Evolutionary conservation across 768 basidiomycete genomes (phyloP).

Genomic region (Pulveroboletus sp.): DNA sequence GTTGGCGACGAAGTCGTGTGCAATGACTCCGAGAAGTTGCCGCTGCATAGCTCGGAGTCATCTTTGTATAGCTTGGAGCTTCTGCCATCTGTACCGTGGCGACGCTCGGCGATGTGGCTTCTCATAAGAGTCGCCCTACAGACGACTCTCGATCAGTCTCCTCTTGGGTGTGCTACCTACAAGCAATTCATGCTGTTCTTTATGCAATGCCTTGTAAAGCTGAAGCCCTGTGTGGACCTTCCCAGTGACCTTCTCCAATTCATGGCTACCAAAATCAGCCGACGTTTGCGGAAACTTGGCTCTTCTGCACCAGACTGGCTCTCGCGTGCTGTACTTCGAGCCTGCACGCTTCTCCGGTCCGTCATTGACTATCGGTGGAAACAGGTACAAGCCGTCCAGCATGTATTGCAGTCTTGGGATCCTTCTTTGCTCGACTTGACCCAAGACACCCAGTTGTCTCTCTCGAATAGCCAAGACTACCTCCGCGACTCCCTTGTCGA

Average conservation of each 20-base stretch:
- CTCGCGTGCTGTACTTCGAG: slow-evolving; percentile 38
- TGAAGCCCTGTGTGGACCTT: slow-evolving; percentile 12
- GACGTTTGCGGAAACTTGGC: slow-evolving; percentile 27
- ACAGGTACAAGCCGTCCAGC: slow-evolving; percentile 24
- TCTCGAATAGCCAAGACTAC: slow-evolving; percentile 29
- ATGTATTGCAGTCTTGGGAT: slow-evolving; percentile 26
- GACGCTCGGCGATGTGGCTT: slow-evolving; percentile 38
- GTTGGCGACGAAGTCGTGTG: slow-evolving; percentile 32
- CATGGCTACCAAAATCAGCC: slow-evolving; percentile 28
- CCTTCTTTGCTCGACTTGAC: slow-evolving; percentile 27
- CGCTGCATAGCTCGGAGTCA: no score
- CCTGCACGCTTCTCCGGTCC: slow-evolving; percentile 21
- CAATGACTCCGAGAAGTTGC: slow-evolving; percentile 8
- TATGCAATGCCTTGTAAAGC: slow-evolving; percentile 25
- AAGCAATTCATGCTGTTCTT: slow-evolving; percentile 49
- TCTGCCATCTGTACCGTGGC: no score
- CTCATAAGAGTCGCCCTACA: slow-evolving; percentile 34
- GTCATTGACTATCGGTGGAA: slow-evolving; percentile 36
- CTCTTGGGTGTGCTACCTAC: slow-evolving; percentile 29
- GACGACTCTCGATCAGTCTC: slow-evolving; percentile 22
- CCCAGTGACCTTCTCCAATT: slow-evolving; percentile 28
- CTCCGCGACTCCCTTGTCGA: slow-evolving; percentile 19
- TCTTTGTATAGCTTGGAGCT: no score
- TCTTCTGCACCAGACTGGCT: slow-evolving; percentile 24
- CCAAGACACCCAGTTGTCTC: slow-evolving; percentile 33